Evolutionary conservation across 1,284 basidiomycete genomes (phyloP), one percentile per base, ranked within the genome.

Genomic region (Ceratobasidium theobromae): DNA sequence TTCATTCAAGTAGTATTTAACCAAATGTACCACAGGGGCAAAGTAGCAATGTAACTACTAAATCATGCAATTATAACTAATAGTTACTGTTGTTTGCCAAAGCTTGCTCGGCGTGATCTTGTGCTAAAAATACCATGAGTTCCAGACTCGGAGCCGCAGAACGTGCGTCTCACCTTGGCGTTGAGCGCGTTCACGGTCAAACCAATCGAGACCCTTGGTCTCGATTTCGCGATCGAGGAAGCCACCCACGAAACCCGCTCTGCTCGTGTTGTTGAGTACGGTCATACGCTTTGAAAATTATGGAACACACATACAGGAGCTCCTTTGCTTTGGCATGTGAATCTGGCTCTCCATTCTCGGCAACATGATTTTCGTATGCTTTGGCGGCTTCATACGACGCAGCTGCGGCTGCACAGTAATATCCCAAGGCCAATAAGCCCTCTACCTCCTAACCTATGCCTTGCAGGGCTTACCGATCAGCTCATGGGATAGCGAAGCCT

Each of bases 401-500:
- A 35, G 69, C 70, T 38, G n/a, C 65, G 70, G 27, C 64, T 43
- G 16, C 68, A 68, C 38, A 12, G 55, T 12, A 68, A 67, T 12
- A 53, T 67, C 27, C 4, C n/a, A n/a, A n/a, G n/a, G n/a, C n/a
- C n/a, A n/a, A n/a, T n/a, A n/a, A n/a, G n/a, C n/a, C n/a, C n/a
- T n/a, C n/a, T n/a, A n/a, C n/a, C n/a, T n/a, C n/a, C n/a, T n/a
- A n/a, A n/a, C 48, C 71, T 18, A 73, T 18, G 72, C 74, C 0
- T 71, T 75, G 21, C 58, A 16, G 16, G 14, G 40, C 25, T 57
- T 53, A 72, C 52, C 69, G 57, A 38, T 71, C 66, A 80, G 80
- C 64, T 79, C 80, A 69, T 78, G 81, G 72, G 68, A 73, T 69
- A 80, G 79, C 81, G 72, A 9, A 54, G 65, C 60, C 32, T 60